phyloP scores from a whole-genome alignment of 2,329 filamentous ascomycete species.

The Akanthomyces uredinophilus region DNA sequence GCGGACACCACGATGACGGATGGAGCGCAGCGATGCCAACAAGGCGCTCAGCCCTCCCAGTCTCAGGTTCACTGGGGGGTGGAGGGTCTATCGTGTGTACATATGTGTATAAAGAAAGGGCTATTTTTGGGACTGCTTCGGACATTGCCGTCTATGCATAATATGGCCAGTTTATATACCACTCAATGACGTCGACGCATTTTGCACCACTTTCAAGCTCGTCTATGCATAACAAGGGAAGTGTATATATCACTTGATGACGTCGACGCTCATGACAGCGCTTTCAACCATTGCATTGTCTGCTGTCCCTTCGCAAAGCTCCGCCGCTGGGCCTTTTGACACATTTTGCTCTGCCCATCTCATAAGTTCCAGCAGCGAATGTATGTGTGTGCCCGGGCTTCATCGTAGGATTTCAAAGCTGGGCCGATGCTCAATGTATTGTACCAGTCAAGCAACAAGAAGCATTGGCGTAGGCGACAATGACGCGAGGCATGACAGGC shows the following conservation, averaged over 20 bases:
- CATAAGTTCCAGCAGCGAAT: too few relatives aligned
- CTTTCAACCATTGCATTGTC: background rate
- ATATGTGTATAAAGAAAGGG: background rate
- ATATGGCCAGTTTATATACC: background rate
- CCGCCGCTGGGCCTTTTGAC: too few relatives aligned
- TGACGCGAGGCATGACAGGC: too few relatives aligned
- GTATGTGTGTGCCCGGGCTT: too few relatives aligned
- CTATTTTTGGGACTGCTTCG: background rate
- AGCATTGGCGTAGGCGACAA: too few relatives aligned
- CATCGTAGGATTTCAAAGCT: too few relatives aligned
- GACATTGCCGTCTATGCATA: background rate
- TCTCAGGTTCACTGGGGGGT: constrained; percentile 3
- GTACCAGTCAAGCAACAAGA: too few relatives aligned
- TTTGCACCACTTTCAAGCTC: too few relatives aligned
- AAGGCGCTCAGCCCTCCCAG: background rate
- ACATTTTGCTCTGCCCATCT: too few relatives aligned
- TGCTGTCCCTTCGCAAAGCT: background rate
- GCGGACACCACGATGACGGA: background rate
- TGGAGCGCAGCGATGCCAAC: too few relatives aligned
- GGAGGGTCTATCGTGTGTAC: background rate
- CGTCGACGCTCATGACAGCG: background rate
- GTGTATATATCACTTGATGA: background rate
- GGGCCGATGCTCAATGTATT: too few relatives aligned
- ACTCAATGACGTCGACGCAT: background rate
- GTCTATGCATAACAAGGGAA: background rate